Evolutionary conservation across 441 rosid species (phyloP).

Genomic region (Breynia disticha): DNA sequence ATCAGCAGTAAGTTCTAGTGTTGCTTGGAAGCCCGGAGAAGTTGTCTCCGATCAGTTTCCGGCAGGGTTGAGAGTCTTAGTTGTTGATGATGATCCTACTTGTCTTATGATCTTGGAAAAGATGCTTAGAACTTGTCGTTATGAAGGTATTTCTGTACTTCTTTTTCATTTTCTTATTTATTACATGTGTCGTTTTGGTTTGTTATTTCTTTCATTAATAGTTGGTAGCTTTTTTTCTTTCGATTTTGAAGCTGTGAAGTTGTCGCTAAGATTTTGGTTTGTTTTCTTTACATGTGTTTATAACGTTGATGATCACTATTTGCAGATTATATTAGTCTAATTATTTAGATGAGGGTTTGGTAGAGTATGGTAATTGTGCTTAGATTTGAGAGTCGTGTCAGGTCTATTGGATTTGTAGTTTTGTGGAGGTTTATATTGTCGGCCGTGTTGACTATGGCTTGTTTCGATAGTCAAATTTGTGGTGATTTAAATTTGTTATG

Average conservation of each 20-base stretch:
- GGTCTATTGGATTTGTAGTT: constrained; percentile 1
- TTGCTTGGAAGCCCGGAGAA: constrained; percentile 29
- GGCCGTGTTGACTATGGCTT: constrained; percentile 5
- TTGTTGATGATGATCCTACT: constrained; percentile 88
- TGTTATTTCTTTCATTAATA: too few species aligned
- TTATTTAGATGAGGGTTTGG: constrained; percentile 3
- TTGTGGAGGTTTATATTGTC: constrained; percentile 9
- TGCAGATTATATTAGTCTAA: background rate
- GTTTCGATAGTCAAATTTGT: background rate
- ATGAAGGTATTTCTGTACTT: constrained; percentile 52
- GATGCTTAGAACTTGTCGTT: constrained; percentile 72
- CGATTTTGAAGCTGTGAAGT: background rate
- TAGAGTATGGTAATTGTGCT: too few species aligned
- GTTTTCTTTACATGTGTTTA: background rate
- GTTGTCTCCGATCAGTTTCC: constrained; percentile 63
- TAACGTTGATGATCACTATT: too few species aligned
- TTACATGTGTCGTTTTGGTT: background rate
- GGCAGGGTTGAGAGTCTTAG: constrained; percentile 67
- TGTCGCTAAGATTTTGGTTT: background rate
- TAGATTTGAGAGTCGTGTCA: background rate
- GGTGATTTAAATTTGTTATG: constrained; percentile 3
- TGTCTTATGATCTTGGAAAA: constrained; percentile 82
- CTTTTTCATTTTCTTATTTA: background rate
- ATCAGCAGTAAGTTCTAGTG: constrained; percentile 38
- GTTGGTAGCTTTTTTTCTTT: background rate